Evolutionary conservation across 352 stramenopile species (phyloP).

Genomic region (Peronospora tabacina): DNA sequence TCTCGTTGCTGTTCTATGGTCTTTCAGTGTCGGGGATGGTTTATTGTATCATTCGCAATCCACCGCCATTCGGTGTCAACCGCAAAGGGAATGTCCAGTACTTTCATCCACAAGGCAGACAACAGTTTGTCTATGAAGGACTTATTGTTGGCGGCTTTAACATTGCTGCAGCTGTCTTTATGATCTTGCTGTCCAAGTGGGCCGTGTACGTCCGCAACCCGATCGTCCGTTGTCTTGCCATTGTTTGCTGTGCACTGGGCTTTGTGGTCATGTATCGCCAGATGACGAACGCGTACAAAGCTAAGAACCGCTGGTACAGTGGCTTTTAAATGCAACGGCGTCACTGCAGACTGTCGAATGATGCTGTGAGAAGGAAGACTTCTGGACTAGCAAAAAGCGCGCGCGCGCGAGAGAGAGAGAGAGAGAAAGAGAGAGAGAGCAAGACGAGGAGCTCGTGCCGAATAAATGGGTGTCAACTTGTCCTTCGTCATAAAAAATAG

Average conservation of each 20-base stretch:
- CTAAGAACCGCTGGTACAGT: slow-evolving; percentile 87
- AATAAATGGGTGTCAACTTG: too few relatives aligned
- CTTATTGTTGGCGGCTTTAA: slow-evolving; percentile 72
- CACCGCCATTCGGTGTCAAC: slow-evolving; percentile 56
- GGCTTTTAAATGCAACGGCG: slow-evolving; percentile 47
- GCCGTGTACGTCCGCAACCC: slow-evolving; percentile 65
- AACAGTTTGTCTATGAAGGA: slow-evolving; percentile 81
- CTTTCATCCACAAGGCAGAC: slow-evolving; percentile 75
- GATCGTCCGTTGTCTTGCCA: slow-evolving; percentile 43
- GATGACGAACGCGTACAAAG: slow-evolving; percentile 78
- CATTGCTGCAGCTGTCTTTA: slow-evolving; percentile 51
- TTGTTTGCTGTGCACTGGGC: slow-evolving; percentile 49
- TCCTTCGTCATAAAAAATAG: too few relatives aligned
- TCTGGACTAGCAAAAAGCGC: neutral
- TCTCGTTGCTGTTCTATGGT: slow-evolving; percentile 82
- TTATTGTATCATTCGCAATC: slow-evolving; percentile 86
- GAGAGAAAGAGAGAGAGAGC: too few relatives aligned
- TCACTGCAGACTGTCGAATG: slow-evolving; percentile 2
- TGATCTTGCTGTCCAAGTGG: slow-evolving; percentile 81
- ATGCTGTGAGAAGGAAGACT: neutral
- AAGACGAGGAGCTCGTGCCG: too few relatives aligned
- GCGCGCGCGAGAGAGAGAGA: too few relatives aligned
- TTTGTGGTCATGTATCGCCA: slow-evolving; percentile 82
- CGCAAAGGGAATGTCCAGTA: slow-evolving; percentile 80
- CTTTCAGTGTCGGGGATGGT: slow-evolving; percentile 86